phyloP scores from a whole-genome alignment of 2,329 filamentous ascomycete genomes.

The Exophiala phaeomuriformis region DNA sequence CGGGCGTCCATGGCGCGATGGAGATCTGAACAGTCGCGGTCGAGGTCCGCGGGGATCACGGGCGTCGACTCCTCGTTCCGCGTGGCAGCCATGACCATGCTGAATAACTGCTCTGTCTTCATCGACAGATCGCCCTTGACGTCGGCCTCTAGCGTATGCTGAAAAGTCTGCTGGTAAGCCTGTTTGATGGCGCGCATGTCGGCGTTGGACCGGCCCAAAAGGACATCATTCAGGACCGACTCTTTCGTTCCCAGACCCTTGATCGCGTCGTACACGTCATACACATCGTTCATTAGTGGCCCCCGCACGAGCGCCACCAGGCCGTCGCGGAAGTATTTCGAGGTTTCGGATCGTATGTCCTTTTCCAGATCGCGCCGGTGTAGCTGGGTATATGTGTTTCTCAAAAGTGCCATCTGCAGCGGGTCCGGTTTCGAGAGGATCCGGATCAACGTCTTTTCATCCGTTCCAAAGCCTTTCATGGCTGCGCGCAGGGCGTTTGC shows the following conservation, averaged over 20 bases:
- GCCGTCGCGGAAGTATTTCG: constrained; percentile 65
- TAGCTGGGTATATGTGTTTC: constrained; percentile 57
- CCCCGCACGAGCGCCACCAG: constrained; percentile 70
- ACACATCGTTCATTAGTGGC: constrained; percentile 68
- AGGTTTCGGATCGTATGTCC: constrained; percentile 71
- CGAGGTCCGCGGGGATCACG: constrained; percentile 63
- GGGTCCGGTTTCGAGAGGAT: constrained; percentile 67
- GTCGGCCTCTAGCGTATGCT: constrained; percentile 59
- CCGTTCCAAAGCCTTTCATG: constrained; percentile 90
- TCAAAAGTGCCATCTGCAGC: constrained; percentile 64
- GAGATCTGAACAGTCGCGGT: constrained; percentile 67
- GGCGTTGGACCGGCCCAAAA: constrained; percentile 76
- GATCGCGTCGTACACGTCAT: constrained; percentile 64
- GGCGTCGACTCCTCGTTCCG: constrained; percentile 72
- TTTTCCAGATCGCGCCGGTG: constrained; percentile 62
- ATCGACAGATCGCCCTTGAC: constrained; percentile 73
- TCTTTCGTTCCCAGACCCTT: constrained; percentile 81
- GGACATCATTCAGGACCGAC: constrained; percentile 71
- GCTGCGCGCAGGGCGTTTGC: constrained; percentile 67
- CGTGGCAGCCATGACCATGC: constrained; percentile 67
- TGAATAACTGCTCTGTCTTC: constrained; percentile 79
- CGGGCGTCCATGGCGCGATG: constrained; percentile 66
- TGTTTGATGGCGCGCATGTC: constrained; percentile 81
- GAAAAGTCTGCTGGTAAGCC: constrained; percentile 63
- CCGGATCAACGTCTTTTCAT: constrained; percentile 69